Conservation (phyloP, 2,329 filamentous ascomycete species). For the Phialemoniopsis sp. region DNA sequence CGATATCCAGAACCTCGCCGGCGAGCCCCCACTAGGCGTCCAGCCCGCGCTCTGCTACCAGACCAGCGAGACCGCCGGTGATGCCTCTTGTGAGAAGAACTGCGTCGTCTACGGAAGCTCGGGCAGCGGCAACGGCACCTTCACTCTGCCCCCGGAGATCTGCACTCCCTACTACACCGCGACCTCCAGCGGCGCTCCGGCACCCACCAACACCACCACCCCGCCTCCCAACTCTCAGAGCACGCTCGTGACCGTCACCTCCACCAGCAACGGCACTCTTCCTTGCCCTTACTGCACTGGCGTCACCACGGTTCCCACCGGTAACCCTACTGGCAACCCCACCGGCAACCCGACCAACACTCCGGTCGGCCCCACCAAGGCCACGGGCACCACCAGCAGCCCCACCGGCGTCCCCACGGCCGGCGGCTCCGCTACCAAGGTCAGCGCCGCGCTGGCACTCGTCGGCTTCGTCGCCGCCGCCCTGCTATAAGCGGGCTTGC, state of each 20-base stretch:
- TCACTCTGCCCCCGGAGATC: slow-evolving; percentile 27
- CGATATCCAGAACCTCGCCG: slow-evolving; percentile 29
- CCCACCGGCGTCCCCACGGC: slow-evolving; percentile 15
- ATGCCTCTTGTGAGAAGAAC: slow-evolving; percentile 45
- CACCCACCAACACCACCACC: slow-evolving; percentile 10
- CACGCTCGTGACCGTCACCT: slow-evolving; percentile 1
- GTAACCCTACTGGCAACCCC: slow-evolving; percentile 4
- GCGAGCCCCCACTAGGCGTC: slow-evolving; percentile 32
- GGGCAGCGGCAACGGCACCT: slow-evolving; percentile 19
- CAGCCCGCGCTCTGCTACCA: slow-evolving; percentile 33
- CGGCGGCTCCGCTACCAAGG: slow-evolving; percentile 20
- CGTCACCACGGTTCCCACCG: slow-evolving; percentile 7
- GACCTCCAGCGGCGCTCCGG: slow-evolving; percentile 7
- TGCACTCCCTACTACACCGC: slow-evolving; percentile 24
- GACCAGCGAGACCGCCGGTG: slow-evolving; percentile 28
- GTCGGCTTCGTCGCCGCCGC: slow-evolving; percentile 33
- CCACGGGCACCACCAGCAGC: slow-evolving; percentile 1
- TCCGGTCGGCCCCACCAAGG: slow-evolving; percentile 7
- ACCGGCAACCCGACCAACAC: slow-evolving; percentile 7
- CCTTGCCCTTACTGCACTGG: not conserved
- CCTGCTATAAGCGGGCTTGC: slow-evolving; percentile 28
- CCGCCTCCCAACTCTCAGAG: not conserved
- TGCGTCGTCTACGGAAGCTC: slow-evolving; percentile 37
- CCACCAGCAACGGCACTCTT: not conserved
- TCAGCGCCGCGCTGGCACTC: slow-evolving; percentile 26